These are phyloP conservation scores for Nitzschia palea DNA, from an alignment of 108 stramenopile genomes.

Conservation along the genomic window DNA sequence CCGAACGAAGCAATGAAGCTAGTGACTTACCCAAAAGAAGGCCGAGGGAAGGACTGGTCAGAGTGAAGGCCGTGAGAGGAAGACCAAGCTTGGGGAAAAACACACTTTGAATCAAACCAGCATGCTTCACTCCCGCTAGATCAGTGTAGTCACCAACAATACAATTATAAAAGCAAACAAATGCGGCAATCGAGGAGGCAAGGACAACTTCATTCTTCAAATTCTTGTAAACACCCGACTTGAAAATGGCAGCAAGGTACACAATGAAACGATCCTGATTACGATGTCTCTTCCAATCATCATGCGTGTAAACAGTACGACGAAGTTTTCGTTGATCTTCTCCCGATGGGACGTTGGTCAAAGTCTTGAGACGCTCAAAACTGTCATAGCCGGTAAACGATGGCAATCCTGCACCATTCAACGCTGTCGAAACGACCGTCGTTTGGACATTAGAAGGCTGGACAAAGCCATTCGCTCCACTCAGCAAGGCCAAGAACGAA, in stretches of 20 bases:
- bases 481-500: neutral
- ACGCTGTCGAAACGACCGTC: neutral
- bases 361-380: constrained; percentile 28
- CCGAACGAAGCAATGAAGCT: neutral
- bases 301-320: constrained; percentile 73
- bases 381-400: constrained; percentile 3
- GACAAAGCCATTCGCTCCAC: constrained; percentile 1
- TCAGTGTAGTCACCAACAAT: constrained; percentile 45
- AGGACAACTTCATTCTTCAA: constrained; percentile 42
- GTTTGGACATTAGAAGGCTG: neutral
- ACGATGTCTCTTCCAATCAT: constrained; percentile 68
- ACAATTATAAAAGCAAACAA: constrained; percentile 44
- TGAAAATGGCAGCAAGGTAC: constrained; percentile 37
- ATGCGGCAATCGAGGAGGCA: constrained; percentile 35
- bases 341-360: constrained; percentile 42
- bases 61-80: constrained; percentile 49
- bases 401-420: neutral
- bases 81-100: constrained; percentile 33
- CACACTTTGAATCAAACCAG: constrained; percentile 25
- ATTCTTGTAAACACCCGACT: constrained; percentile 55
- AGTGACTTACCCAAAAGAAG: constrained; percentile 50
- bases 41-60: constrained; percentile 47
- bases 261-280: constrained; percentile 47
- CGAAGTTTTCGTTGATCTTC: constrained; percentile 59
- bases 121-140: constrained; percentile 38